A percentile compares a stretch with the other conserved stretches of the same genome.
These are phyloP conservation scores for Turritis glabra DNA, from an alignment of 345 rosid species.

Conservation along the genomic window DNA sequence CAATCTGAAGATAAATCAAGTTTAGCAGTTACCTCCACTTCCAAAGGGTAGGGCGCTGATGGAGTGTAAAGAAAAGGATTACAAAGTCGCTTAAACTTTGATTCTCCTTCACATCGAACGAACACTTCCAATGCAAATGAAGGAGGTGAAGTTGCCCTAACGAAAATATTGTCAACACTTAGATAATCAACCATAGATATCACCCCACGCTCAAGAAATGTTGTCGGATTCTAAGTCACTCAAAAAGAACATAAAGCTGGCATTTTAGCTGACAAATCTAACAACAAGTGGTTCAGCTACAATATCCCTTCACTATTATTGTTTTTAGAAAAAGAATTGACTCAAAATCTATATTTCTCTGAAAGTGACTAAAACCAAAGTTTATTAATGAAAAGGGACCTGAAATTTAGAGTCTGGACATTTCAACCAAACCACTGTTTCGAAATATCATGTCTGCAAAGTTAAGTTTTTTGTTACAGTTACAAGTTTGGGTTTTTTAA, in stretches of 20 bases:
- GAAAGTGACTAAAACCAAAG: not conserved
- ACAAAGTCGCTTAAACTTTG: constrained; percentile 95
- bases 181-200: constrained; percentile 22
- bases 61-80: constrained; percentile 95
- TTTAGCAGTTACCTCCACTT: constrained; percentile 73
- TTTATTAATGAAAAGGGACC: not conserved
- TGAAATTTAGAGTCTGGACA: constrained; percentile 1
- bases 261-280: not conserved
- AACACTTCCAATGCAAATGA: constrained; percentile 99
- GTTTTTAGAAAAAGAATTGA: not conserved
- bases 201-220: constrained; percentile 3
- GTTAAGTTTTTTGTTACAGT: not conserved
- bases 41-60: constrained; percentile 92
- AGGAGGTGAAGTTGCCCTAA: constrained; percentile 96
- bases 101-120: constrained; percentile 90
- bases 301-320: not conserved
- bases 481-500: not conserved
- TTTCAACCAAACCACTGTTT: not conserved
- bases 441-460: not conserved
- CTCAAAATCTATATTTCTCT: not conserved
- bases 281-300: constrained; percentile 14
- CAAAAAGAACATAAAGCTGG: not conserved
- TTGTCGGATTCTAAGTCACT: constrained; percentile 8
- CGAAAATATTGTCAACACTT: constrained; percentile 21
- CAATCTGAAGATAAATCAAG: constrained; percentile 1